Percentiles rank a stretch among this genome's conserved stretches.
Evolutionary conservation across 345 rosid genomes (phyloP).

Genomic region (Corchorus olitorius): DNA sequence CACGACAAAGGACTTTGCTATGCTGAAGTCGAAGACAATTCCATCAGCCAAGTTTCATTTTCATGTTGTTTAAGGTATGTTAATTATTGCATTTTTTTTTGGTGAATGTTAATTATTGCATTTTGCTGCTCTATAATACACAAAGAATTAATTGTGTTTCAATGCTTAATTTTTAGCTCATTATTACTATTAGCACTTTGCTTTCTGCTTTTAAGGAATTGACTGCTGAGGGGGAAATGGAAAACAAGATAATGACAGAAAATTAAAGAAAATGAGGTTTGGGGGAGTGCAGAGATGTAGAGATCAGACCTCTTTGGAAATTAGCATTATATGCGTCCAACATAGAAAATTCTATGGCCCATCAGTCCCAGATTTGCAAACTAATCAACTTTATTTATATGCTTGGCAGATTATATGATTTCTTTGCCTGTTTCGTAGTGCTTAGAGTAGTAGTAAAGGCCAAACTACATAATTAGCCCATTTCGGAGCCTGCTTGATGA

Average conservation of each 20-base stretch:
- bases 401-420: neutral
- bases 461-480: neutral
- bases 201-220: slow-evolving; percentile 3
- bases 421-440: neutral
- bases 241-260: slow-evolving; percentile 14
- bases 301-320: neutral
- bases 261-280: neutral
- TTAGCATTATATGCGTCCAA: slow-evolving; percentile 9
- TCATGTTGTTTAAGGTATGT: too few species aligned
- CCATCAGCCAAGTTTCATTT: too few species aligned
- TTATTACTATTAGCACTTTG: slow-evolving; percentile 2
- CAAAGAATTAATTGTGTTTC: too few species aligned
- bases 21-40: too few species aligned
- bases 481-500: neutral
- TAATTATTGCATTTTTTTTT: too few species aligned
- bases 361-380: neutral
- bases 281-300: neutral
- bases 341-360: neutral
- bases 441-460: neutral
- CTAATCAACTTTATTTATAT: neutral
- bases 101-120: too few species aligned
- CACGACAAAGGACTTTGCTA: too few species aligned
- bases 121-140: too few species aligned
- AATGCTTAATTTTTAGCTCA: neutral
- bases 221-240: neutral